Base-by-base conservation (phyloP, 768 basidiomycete species). In the Mycena metata region DNA sequence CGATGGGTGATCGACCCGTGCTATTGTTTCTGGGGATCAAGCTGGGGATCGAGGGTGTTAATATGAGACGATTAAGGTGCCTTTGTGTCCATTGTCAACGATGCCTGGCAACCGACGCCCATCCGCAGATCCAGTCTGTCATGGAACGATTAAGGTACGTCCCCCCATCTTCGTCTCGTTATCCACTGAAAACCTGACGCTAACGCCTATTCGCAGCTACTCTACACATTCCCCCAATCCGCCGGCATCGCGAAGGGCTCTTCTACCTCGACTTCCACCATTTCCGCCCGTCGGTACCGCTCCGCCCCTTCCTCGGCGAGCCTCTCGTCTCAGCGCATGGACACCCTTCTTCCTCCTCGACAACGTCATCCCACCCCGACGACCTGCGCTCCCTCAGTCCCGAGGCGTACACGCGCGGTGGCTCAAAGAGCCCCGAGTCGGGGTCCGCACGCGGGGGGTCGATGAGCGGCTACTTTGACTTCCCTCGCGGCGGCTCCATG, bases 181-280 rank as follows among this genome's bases (percentile, higher is more conserved):
- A 39, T 50, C 43, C 60, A 3, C 41, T 59, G 43, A n/a, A 43
- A 43, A 52, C 12, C 43, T n/a, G 26, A 52, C 17, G 30, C 64
- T 51, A 15, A 36, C 45, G 33, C 64, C 23, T 17, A 6, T 52
- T n/a, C 64, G 96, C 72, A 97, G 96, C 83, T 87, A 13, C 78
- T 98, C 39, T 98, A 96, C 76, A 94, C 93, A 0, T 95, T 96
- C 79, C 96, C 96, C 0, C 96, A 98, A 80, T 94, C 92, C 2
- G 93, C 98, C 50, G 97, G 97, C 49, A 98, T 99, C 65, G 96
- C 9, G 92, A 95, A 71, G 92, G 89, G 47, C 85, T 98, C 15
- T 91, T 95, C 74, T 92, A 95, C 74, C 87, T 94, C 52, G 90
- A 94, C 79, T 91, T 92, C 2, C 90, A 93, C 76, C 89, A 96